Conservation (phyloP, 2,329 filamentous ascomycete species). For the Diaporthe helianthi region DNA sequence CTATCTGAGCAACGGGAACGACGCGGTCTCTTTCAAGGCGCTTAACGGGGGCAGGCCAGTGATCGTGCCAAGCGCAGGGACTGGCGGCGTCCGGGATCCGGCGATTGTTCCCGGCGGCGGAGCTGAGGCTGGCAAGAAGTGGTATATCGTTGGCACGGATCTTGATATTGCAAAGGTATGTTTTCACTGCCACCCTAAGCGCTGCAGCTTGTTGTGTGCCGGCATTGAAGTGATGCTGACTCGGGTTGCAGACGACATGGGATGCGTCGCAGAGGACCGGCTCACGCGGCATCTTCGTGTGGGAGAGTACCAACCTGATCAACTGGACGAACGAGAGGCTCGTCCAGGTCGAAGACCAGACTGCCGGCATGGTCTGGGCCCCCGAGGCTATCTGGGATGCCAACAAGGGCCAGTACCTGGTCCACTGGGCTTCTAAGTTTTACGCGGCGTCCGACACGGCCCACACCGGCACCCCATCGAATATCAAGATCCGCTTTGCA, state of each 20-base stretch:
- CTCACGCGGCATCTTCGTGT: constrained; percentile 59
- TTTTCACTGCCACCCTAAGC: background rate
- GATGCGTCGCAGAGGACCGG: constrained; percentile 59
- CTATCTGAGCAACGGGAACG: constrained; percentile 60
- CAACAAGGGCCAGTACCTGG: constrained; percentile 51
- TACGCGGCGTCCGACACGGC: constrained; percentile 54
- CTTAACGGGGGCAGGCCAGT: constrained; percentile 57
- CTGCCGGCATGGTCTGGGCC: constrained; percentile 66
- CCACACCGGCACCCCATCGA: constrained; percentile 55
- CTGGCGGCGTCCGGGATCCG: constrained; percentile 59
- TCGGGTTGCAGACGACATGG: constrained; percentile 54
- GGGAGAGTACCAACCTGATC: constrained; percentile 60
- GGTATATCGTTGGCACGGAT: constrained; percentile 63
- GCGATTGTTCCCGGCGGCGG: constrained; percentile 56
- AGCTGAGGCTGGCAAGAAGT: constrained; percentile 55
- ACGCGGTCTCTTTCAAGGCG: constrained; percentile 54
- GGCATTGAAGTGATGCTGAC: constrained; percentile 27
- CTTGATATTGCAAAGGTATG: constrained; percentile 56
- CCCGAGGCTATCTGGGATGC: constrained; percentile 62
- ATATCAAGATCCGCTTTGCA: constrained; percentile 58
- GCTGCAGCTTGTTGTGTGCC: too few species aligned
- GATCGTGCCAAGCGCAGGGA: constrained; percentile 57
- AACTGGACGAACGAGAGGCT: constrained; percentile 58
- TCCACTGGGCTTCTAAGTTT: constrained; percentile 57
- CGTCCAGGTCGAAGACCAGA: constrained; percentile 57